Evolutionary conservation across 2,329 filamentous ascomycete species (phyloP).

Genomic region (Pezicula radicicola): DNA sequence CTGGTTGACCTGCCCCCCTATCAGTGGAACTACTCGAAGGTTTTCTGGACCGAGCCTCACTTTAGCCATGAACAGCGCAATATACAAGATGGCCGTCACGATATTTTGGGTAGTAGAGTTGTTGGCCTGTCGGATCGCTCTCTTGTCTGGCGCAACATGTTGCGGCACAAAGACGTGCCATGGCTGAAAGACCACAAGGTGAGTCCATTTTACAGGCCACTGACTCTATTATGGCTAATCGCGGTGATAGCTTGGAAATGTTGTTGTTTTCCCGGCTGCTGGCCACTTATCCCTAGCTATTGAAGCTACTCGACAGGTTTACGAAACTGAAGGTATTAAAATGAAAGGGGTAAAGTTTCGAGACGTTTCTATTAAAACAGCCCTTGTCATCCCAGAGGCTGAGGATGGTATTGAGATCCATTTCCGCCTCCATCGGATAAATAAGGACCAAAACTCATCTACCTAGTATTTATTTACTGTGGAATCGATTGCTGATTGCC

Average conservation of each 20-base stretch:
- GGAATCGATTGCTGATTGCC: neutral
- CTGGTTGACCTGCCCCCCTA: slow-evolving; percentile 37
- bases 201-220: slow-evolving; percentile 46
- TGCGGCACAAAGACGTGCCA: slow-evolving; percentile 45
- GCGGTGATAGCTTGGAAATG: too few relatives aligned
- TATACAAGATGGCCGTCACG: too few relatives aligned
- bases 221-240: too few relatives aligned
- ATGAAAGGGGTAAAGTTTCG: too few relatives aligned
- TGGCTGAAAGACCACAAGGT: slow-evolving; percentile 51
- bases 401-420: too few relatives aligned
- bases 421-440: slow-evolving; percentile 22
- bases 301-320: too few relatives aligned
- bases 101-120: neutral
- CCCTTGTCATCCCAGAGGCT: too few relatives aligned
- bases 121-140: slow-evolving; percentile 9
- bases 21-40: slow-evolving; percentile 44
- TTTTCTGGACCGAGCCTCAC: slow-evolving; percentile 50
- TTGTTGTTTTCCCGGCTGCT: too few relatives aligned
- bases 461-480: slow-evolving; percentile 1
- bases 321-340: too few relatives aligned
- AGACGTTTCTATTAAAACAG: too few relatives aligned
- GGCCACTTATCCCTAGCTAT: too few relatives aligned
- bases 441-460: neutral
- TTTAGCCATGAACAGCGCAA: slow-evolving; percentile 38
- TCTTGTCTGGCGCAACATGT: slow-evolving; percentile 39